Conservation (phyloP, 306 rosid genomes). For the Inga oerstediana region DNA sequence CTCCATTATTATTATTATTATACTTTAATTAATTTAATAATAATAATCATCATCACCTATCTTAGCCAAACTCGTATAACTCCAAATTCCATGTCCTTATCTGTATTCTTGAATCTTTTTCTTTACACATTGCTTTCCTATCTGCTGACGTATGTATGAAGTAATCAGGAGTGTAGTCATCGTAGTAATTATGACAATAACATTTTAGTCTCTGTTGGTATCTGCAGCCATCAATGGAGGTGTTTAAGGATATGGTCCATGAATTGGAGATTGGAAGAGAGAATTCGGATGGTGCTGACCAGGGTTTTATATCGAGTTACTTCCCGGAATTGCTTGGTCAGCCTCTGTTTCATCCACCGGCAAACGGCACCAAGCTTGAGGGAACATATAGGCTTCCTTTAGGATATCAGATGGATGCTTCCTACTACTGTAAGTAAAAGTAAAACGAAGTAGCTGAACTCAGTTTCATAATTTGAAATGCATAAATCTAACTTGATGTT, state of each 20-base stretch:
- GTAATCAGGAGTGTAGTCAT: not conserved
- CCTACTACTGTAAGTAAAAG: slow-evolving; percentile 77
- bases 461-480: not conserved
- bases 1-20: not conserved
- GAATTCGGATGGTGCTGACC: slow-evolving; percentile 97
- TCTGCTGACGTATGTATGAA: not conserved
- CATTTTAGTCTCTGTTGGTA: slow-evolving; percentile 6
- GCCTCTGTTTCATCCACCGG: slow-evolving; percentile 80
- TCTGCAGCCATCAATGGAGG: slow-evolving; percentile 77
- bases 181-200: not conserved
- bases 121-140: not conserved
- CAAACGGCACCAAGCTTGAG: slow-evolving; percentile 68
- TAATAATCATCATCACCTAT: not conserved
- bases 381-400: slow-evolving; percentile 91
- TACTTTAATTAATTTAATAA: not conserved
- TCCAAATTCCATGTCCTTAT: not conserved
- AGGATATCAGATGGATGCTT: slow-evolving; percentile 99
- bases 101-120: not conserved
- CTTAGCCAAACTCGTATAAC: not conserved
- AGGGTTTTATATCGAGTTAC: slow-evolving; percentile 89
- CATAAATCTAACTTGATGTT: not conserved
- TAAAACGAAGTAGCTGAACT: not conserved
- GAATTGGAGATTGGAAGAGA: slow-evolving; percentile 70
- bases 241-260: slow-evolving; percentile 81
- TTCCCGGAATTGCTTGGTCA: slow-evolving; percentile 83